Evolutionary conservation across 108 stramenopile genomes (phyloP).

Genomic region (Cyclotella kingstonii): DNA sequence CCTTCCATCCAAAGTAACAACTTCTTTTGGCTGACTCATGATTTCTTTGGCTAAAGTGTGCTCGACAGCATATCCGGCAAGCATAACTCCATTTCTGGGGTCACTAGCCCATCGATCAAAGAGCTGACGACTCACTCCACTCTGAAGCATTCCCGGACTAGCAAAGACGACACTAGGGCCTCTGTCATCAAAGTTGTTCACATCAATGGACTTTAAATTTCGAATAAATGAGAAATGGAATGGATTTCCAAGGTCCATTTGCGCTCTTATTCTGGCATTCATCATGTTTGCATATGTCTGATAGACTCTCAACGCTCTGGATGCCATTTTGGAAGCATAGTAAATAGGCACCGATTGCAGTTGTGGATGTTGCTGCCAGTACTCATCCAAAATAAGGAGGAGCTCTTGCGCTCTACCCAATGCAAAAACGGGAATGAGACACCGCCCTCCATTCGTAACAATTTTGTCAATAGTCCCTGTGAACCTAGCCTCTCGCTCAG

Average conservation of each 20-base stretch:
- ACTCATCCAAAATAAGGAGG: constrained; percentile 96
- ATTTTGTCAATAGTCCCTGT: constrained; percentile 87
- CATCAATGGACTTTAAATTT: constrained; percentile 87
- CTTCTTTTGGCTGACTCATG: constrained; percentile 92
- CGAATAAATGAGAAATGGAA: constrained; percentile 87
- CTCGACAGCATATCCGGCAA: constrained; percentile 98
- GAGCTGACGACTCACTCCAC: constrained; percentile 91
- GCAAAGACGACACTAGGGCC: constrained; percentile 97
- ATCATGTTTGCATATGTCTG: constrained; percentile 99
- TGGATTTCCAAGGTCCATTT: constrained; percentile 96
- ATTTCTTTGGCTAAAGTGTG: constrained; percentile 98
- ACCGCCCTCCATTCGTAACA: constrained; percentile 89
- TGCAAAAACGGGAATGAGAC: constrained; percentile 97
- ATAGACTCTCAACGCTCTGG: constrained; percentile 93
- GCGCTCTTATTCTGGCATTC: constrained; percentile 89
- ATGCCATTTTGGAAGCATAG: constrained; percentile 93
- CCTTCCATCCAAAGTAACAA: constrained; percentile 91
- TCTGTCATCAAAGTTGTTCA: constrained; percentile 86
- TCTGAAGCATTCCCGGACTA: constrained; percentile 97
- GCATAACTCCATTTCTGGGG: constrained; percentile 94
- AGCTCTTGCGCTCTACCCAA: constrained; percentile 97
- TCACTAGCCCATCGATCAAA: constrained; percentile 98
- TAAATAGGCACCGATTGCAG: constrained; percentile 93
- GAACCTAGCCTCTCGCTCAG: constrained; percentile 93
- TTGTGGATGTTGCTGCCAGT: constrained; percentile 95